These are phyloP conservation scores for Lachnellula subtilissima DNA, from an alignment of 2,329 filamentous ascomycete species.

Conservation along the genomic window DNA sequence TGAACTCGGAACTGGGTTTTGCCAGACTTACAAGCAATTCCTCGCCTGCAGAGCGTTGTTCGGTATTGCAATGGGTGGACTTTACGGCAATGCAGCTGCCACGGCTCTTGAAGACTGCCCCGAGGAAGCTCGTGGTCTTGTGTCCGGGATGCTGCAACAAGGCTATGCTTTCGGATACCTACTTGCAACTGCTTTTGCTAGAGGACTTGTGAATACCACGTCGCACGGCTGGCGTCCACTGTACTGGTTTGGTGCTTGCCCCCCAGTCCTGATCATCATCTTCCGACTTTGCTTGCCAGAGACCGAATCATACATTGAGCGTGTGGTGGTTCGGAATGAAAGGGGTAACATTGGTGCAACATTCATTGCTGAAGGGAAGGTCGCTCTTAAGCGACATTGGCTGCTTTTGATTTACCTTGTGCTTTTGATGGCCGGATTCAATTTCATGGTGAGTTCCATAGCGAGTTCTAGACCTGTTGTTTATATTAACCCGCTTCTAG, in stretches of 20 bases:
- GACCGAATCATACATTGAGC: conserved; percentile 66
- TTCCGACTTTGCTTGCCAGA: conserved; percentile 76
- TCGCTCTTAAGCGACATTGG: conserved; percentile 78
- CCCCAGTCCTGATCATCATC: conserved; percentile 73
- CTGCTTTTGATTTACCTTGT: conserved; percentile 74
- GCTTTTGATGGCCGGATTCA: conserved; percentile 84
- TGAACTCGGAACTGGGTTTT: conserved; percentile 72
- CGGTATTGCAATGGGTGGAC: conserved; percentile 75
- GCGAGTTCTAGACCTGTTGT: conserved; percentile 50
- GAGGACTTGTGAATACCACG: conserved; percentile 70
- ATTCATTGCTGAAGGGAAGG: conserved; percentile 72
- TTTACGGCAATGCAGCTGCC: conserved; percentile 74
- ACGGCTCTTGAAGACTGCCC: conserved; percentile 64
- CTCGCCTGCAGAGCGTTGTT: conserved; percentile 71
- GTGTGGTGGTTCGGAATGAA: conserved; percentile 57
- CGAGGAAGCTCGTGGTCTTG: conserved; percentile 58
- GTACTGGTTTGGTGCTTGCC: conserved; percentile 83
- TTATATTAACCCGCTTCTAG: conserved; percentile 20
- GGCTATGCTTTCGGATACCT: conserved; percentile 79
- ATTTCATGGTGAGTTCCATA: conserved; percentile 74
- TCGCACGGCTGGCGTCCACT: conserved; percentile 76
- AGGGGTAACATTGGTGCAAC: conserved; percentile 57
- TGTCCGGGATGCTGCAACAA: conserved; percentile 78
- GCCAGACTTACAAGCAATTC: conserved; percentile 60
- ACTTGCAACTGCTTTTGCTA: conserved; percentile 63